Base-by-base conservation (phyloP, 2,329 filamentous ascomycete genomes). In the Venturia oleaginea region DNA sequence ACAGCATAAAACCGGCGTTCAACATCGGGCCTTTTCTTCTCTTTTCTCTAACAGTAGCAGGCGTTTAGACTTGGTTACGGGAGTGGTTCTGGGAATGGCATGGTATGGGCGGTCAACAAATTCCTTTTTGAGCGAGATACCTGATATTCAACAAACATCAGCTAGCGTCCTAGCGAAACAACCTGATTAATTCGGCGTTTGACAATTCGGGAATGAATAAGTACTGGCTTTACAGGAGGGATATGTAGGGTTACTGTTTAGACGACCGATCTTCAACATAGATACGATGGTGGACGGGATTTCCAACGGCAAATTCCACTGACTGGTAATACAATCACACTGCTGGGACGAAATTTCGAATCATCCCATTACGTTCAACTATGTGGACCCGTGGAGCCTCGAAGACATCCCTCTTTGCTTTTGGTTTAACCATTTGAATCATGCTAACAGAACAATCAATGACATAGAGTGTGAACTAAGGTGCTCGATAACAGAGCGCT, bases 181-280 rank as follows among this genome's bases (percentile, higher is more conserved):
- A 55, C 11, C 19, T 57, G 51, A 11, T 32, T n/a, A 2, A 22
- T 57, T 19, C 10, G 30, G 51, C 51, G 51, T 57, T 57, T 30
- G 34, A 57, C 51, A 32, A n/a, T 34, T 5, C 5, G 27, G 51
- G 11, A 2, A 30, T 57, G 51, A 10, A 51, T 27, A 34, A 10
- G 51, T 51, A 34, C 38, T 57, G 51, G 24, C 11, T 57, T 34
- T 19, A 57, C 19, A 3, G 22, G 30, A 17, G 17, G 27, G 4
- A 5, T 32, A 57, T 57, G 51, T 57, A 57, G 6, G 51, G 51
- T 13, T 57, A 34, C 51, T 57, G 51, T 32, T 57, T 11, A 10
- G 30, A 54, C 24, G 30, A n/a, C n/a, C 51, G n/a, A 57, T 57
- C 30, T 57, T 34, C 51, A 57, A 57, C 51, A 57, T 57, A 57